phyloP scores from a whole-genome alignment of 2,329 filamentous ascomycete species.

The Trichoderma lentiforme region DNA sequence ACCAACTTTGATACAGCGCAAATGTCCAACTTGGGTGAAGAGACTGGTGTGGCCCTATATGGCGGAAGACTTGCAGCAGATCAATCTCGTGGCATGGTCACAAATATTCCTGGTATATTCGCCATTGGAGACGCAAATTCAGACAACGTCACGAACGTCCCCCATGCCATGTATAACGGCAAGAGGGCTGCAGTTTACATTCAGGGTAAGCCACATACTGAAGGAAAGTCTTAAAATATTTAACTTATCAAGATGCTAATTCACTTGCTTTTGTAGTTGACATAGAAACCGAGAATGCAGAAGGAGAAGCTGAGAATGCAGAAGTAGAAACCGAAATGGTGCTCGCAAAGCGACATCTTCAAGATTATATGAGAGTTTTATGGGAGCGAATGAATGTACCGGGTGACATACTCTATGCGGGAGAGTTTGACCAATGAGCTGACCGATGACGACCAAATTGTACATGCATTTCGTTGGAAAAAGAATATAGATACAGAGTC shows the following conservation, averaged over 20 bases:
- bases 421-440: constrained; percentile 36
- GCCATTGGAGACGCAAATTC: constrained; percentile 59
- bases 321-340: constrained; percentile 37
- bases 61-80: constrained; percentile 45
- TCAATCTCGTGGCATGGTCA: constrained; percentile 41
- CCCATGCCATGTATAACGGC: constrained; percentile 57
- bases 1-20: constrained; percentile 48
- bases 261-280: constrained; percentile 31
- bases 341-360: constrained; percentile 24
- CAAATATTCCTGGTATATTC: constrained; percentile 53
- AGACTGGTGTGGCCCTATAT: constrained; percentile 46
- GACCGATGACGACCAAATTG: too few relatives aligned
- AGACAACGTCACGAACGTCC: constrained; percentile 58
- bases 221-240: background rate
- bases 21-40: constrained; percentile 43
- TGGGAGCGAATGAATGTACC: constrained; percentile 46
- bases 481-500: background rate
- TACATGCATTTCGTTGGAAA: background rate
- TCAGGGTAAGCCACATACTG: constrained; percentile 45
- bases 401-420: constrained; percentile 45
- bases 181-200: constrained; percentile 56
- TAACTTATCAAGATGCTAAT: background rate
- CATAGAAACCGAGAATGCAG: constrained; percentile 40
- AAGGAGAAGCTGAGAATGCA: constrained; percentile 24
- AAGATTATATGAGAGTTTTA: constrained; percentile 37